Evolutionary conservation across 768 basidiomycete species (phyloP).

Genomic region (Leccinum arenicola): DNA sequence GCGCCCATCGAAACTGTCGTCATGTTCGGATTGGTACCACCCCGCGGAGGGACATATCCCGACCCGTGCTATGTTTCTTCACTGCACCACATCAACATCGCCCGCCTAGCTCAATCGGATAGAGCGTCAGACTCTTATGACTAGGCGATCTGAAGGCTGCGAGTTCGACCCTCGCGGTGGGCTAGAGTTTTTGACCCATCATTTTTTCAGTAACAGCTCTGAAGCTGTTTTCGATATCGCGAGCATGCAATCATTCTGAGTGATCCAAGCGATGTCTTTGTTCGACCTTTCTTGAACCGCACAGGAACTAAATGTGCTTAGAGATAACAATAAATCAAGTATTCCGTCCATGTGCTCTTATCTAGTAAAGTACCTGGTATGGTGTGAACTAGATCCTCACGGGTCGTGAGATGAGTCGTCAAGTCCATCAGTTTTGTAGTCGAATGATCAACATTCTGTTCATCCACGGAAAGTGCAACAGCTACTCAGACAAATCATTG

Average conservation of each 20-base stretch:
- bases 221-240: not conserved
- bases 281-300: not conserved
- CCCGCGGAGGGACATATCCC: not conserved
- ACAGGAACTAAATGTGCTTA: not conserved
- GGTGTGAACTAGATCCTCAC: conserved; percentile 2
- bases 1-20: conserved; percentile 17
- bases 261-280: no score
- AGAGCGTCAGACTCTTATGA: conserved; percentile 64
- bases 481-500: conserved; percentile 35
- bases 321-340: conserved; percentile 24
- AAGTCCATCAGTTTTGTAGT: conserved; percentile 10
- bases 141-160: conserved; percentile 56
- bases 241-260: no score
- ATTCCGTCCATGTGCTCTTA: conserved; percentile 16
- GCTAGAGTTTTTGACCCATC: conserved; percentile 33
- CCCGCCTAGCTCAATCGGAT: conserved; percentile 69
- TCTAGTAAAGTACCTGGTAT: conserved; percentile 7
- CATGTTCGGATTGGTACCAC: not conserved
- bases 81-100: conserved; percentile 4
- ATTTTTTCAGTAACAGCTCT: not conserved
- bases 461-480: conserved; percentile 81
- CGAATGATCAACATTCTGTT: conserved; percentile 31
- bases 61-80: no score
- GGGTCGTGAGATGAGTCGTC: conserved; percentile 15
- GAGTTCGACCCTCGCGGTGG: conserved; percentile 65